phyloP scores from a whole-genome alignment of 2,329 filamentous ascomycete species.

The Fusarium haematococcum region DNA sequence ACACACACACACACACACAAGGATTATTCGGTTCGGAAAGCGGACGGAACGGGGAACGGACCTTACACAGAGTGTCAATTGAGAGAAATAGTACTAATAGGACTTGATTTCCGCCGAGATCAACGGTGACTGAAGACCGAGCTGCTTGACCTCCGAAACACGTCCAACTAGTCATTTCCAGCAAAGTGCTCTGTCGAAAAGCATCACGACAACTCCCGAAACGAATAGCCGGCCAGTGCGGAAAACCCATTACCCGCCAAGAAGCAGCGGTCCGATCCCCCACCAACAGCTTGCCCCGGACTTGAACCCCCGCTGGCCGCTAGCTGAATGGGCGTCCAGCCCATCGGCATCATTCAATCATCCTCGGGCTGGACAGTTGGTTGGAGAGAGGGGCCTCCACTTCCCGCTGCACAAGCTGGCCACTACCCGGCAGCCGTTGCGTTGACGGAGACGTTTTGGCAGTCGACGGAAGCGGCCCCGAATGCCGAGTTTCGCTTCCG shows the following conservation, averaged over 20 bases:
- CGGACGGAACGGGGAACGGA: conserved; percentile 10
- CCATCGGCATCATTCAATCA: conserved; percentile 6
- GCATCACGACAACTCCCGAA: conserved; percentile 43
- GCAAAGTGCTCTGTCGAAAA: conserved; percentile 3
- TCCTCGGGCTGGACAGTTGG: conserved; percentile 24
- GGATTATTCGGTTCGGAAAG: conserved; percentile 27
- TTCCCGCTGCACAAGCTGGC: conserved; percentile 9
- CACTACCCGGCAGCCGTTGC: conserved; percentile 26
- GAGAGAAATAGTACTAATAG: conserved; percentile 31
- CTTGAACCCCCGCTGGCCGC: conserved; percentile 39
- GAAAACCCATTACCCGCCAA: conserved; percentile 45
- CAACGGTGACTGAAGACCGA: conserved; percentile 36
- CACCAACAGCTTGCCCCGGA: conserved; percentile 28
- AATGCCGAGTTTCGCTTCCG: conserved; percentile 45
- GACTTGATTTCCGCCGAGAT: conserved; percentile 7
- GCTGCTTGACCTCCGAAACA: conserved; percentile 1
- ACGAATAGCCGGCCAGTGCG: conserved; percentile 40
- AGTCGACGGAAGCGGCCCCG: conserved; percentile 8
- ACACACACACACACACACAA: background rate
- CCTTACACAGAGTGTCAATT: conserved; percentile 7
- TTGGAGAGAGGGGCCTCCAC: conserved; percentile 4
- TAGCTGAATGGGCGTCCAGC: conserved; percentile 1
- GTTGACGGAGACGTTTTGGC: conserved; percentile 1
- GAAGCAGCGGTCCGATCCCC: conserved; percentile 13
- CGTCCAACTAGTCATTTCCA: conserved; percentile 8